These are phyloP conservation scores for Agaricus subrufescens DNA, from an alignment of 768 basidiomycete genomes.

Conservation along the genomic window DNA sequence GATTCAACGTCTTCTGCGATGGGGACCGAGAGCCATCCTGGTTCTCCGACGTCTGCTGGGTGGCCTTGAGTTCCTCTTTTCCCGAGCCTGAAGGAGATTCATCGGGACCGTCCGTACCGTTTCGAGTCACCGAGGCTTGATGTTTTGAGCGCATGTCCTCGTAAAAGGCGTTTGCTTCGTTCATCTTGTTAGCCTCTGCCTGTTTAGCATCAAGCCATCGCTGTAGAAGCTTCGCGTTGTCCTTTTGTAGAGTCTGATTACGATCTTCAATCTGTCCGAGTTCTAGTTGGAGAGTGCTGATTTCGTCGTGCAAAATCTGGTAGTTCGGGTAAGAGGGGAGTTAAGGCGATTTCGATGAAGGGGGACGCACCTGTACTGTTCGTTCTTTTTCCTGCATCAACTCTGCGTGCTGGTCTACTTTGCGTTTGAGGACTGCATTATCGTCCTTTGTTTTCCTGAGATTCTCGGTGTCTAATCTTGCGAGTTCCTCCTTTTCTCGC, in stretches of 20 bases:
- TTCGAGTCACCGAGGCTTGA: conserved; percentile 56
- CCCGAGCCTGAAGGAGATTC: conserved; percentile 46
- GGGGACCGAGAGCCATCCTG: conserved; percentile 76
- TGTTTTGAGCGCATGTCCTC: conserved; percentile 80
- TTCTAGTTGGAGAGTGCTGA: conserved; percentile 87
- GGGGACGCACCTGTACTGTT: conserved; percentile 72
- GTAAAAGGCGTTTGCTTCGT: conserved; percentile 87
- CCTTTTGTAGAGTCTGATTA: conserved; percentile 80
- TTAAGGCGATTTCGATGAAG: neutral
- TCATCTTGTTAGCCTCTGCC: conserved; percentile 89
- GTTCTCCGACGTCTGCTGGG: conserved; percentile 40
- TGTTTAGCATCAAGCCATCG: conserved; percentile 98
- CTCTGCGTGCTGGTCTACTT: conserved; percentile 80
- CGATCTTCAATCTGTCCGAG: conserved; percentile 85
- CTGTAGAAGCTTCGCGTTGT: conserved; percentile 93
- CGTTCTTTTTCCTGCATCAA: conserved; percentile 86
- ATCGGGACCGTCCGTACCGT: conserved; percentile 31
- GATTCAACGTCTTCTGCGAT: conserved; percentile 63
- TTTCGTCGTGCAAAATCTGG: conserved; percentile 93
- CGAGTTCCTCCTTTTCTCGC: conserved; percentile 87
- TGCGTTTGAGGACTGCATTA: conserved; percentile 59
- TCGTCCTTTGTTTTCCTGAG: conserved; percentile 77
- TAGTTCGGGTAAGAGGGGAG: conserved; percentile 9
- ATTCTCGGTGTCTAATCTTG: conserved; percentile 76
- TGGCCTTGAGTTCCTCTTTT: conserved; percentile 61